A percentile compares a stretch with the other conserved stretches of the same genome.
Conservation (phyloP, 257 asterid genomes). For the Solanum raphanifolium region DNA sequence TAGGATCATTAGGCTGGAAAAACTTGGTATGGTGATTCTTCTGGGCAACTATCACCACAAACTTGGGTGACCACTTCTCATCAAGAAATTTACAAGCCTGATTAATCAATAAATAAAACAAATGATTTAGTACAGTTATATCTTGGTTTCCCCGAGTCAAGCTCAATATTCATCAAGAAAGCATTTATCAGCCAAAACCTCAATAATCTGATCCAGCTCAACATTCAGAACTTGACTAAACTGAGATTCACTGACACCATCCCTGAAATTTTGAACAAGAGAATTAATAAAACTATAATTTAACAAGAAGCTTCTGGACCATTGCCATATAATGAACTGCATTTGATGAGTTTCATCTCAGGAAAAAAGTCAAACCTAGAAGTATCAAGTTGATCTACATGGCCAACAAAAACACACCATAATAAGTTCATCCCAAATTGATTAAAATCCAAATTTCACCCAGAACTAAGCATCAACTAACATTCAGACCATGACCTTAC, state of each 20-base stretch:
- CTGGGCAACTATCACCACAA: constrained; percentile 76
- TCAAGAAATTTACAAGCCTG: constrained; percentile 84
- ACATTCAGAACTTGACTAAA: constrained; percentile 74
- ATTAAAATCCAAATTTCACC: background rate
- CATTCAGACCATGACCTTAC: background rate
- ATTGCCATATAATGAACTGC: background rate
- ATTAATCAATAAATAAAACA: constrained; percentile 8
- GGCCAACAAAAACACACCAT: background rate
- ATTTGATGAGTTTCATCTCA: background rate
- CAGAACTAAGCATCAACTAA: background rate
- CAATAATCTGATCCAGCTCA: constrained; percentile 75
- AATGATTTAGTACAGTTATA: background rate
- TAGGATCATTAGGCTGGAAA: constrained; percentile 66
- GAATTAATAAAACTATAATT: background rate
- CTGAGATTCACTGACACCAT: constrained; percentile 88
- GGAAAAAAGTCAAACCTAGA: background rate
- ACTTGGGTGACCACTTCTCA: constrained; percentile 75
- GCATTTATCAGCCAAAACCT: constrained; percentile 29
- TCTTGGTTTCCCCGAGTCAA: background rate
- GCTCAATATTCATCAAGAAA: background rate
- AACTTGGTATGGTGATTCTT: constrained; percentile 91
- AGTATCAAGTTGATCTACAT: background rate
- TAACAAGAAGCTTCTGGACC: background rate
- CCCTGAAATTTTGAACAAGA: constrained; percentile 31
- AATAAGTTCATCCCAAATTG: background rate